phyloP scores from a whole-genome alignment of 1,284 basidiomycete genomes.

The Melampsora occidentalis region DNA sequence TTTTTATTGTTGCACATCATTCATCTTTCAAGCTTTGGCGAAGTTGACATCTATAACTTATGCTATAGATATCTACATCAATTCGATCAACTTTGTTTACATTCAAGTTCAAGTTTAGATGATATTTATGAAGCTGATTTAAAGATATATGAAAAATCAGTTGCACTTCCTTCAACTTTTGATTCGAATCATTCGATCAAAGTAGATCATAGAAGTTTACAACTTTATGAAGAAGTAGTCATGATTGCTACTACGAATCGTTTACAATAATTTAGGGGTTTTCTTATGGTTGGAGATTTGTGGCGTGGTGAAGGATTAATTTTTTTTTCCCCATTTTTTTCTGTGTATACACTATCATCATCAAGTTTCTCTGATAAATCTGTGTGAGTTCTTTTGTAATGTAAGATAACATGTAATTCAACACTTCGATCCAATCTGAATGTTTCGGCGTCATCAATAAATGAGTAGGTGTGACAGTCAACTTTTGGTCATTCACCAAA shows the following conservation, averaged over 20 bases:
- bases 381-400: too few relatives aligned
- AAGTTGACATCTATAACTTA: neutral
- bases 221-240: conserved; percentile 36
- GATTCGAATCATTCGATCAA: conserved; percentile 15
- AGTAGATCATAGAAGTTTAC: conserved; percentile 31
- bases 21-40: neutral
- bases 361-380: too few relatives aligned
- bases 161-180: conserved; percentile 5
- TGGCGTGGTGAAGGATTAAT: too few relatives aligned
- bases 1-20: neutral
- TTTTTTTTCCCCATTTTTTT: too few relatives aligned
- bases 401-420: too few relatives aligned
- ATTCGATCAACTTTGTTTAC: conserved; percentile 36
- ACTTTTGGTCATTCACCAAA: too few relatives aligned
- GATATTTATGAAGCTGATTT: conserved; percentile 37
- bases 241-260: conserved; percentile 11
- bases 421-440: too few relatives aligned
- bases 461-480: too few relatives aligned
- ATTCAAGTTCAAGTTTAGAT: conserved; percentile 17
- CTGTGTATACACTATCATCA: too few relatives aligned
- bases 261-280: conserved; percentile 5
- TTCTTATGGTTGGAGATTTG: too few relatives aligned
- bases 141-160: conserved; percentile 23
- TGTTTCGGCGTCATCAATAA: too few relatives aligned
- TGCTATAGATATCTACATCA: conserved; percentile 38